A percentile compares a stretch with the other conserved stretches of the same genome.
These are phyloP conservation scores for Saccharomycodes ludwigii DNA, from an alignment of 805 yeast genomes.

Conservation along the genomic window DNA sequence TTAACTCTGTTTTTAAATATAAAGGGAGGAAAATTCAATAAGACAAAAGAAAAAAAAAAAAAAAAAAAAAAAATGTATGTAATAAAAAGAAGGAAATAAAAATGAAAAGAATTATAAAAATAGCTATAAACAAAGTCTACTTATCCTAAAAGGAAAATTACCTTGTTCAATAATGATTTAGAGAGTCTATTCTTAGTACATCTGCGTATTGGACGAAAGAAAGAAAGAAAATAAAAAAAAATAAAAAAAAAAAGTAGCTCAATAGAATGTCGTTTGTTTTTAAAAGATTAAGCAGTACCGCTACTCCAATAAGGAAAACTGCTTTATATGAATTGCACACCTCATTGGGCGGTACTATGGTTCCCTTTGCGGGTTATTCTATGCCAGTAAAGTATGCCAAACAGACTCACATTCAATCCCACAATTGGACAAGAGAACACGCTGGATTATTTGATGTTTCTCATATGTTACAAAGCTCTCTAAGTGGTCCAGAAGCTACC, in stretches of 20 bases:
- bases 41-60: too few species aligned
- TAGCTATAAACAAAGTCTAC: too few species aligned
- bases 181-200: too few species aligned
- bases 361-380: slow-evolving; percentile 89
- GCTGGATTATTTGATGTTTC: slow-evolving; percentile 94
- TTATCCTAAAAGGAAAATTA: too few species aligned
- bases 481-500: slow-evolving; percentile 57
- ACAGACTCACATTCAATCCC: slow-evolving; percentile 87
- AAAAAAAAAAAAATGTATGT: too few species aligned
- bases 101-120: too few species aligned
- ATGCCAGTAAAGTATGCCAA: slow-evolving; percentile 86
- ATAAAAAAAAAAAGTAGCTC: not conserved
- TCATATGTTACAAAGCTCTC: slow-evolving; percentile 88
- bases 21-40: too few species aligned
- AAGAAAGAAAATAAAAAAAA: not conserved
- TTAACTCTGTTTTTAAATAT: too few species aligned
- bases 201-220: too few species aligned
- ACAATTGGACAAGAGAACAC: slow-evolving; percentile 79
- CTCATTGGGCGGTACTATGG: slow-evolving; percentile 76
- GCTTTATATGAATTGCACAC: slow-evolving; percentile 76
- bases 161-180: too few species aligned
- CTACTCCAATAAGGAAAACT: slow-evolving; percentile 42
- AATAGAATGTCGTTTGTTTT: slow-evolving; percentile 4
- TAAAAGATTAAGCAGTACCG: slow-evolving; percentile 22
- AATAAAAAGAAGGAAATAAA: too few species aligned